Evolutionary conservation across 192 early-diverging fungal species (phyloP), one percentile per base, ranked within the genome.

Genomic region (Backusella parvicylindrica): DNA sequence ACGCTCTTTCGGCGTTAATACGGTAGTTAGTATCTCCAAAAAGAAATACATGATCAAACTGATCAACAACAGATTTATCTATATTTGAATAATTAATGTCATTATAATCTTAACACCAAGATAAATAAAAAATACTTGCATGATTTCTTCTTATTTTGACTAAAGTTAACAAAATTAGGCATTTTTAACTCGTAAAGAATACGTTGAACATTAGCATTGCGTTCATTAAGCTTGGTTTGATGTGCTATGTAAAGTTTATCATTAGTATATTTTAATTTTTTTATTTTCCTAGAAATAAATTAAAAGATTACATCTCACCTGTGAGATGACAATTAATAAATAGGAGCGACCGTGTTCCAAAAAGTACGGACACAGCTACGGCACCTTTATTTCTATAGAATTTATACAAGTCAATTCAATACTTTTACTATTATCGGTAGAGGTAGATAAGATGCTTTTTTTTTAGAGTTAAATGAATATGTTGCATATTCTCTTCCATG

Each of bases 11-110:
- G 8, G 90, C 71, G 30, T 85, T 76, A 35, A 95, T 80, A 12
- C 94, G 84, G 71, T 95, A 95, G 72, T 95, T 95, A 40, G 95
- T 78, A 77, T 95, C 94, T 37, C 94, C 94, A 49, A 95, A 83
- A 81, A 89, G 92, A 47, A 95, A 90, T 6, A 81, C 81, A 38
- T 86, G 85, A 71, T 87, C 86, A 76, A 87, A 87, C 32, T 79
- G 83, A 12, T 87, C 81, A 13, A 83, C 81, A 30, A 87, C 77
- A 74, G 68, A 70, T 23, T 23, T 37, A 47, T 70, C 68, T 70
- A 47, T 0, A 66, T 35, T 31, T 68, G n/a, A 26, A 31, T 47
- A 31, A 26, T 26, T 31, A 15, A 2, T 18, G 30, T 43, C 28
- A 43, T 28, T 12, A 37, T 2, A 68, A 31, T 75, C 11, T 3